Evolutionary conservation across 805 yeast genomes (phyloP).

Genomic region (Wickerhamiella slavikovae): DNA sequence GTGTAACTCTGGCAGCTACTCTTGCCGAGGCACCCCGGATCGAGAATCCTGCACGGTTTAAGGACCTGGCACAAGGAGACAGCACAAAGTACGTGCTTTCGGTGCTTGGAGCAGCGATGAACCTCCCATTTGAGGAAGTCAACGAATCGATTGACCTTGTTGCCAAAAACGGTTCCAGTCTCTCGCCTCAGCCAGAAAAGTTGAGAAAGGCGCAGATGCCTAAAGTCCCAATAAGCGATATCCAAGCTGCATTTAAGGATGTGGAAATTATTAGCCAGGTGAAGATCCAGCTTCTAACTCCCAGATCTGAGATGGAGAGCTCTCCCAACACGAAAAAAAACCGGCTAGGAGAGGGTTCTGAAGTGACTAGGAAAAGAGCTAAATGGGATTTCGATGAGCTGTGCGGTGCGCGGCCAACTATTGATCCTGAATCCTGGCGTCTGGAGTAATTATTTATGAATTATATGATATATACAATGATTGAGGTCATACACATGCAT

Average conservation of each 20-base stretch:
- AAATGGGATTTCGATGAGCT: background rate
- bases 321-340: background rate
- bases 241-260: constrained; percentile 17
- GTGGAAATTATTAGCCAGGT: constrained; percentile 14
- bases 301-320: constrained; percentile 10
- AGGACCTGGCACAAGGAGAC: constrained; percentile 14
- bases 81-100: constrained; percentile 16
- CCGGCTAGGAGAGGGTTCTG: too few relatives aligned
- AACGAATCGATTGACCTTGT: constrained; percentile 3
- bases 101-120: constrained; percentile 17
- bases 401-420: background rate
- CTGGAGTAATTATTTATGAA: too few relatives aligned
- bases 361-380: background rate
- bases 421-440: background rate
- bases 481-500: too few relatives aligned
- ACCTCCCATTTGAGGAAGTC: constrained; percentile 16
- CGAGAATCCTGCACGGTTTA: constrained; percentile 11
- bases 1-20: background rate
- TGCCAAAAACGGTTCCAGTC: constrained; percentile 1
- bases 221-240: constrained; percentile 15
- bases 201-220: constrained; percentile 2
- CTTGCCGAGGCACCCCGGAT: constrained; percentile 7
- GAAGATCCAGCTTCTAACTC: constrained; percentile 13
- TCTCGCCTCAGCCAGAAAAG: constrained; percentile 2
- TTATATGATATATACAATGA: too few relatives aligned